These are phyloP conservation scores for Fusarium sp. DNA, from an alignment of 2,329 filamentous ascomycete genomes.

Conservation along the genomic window DNA sequence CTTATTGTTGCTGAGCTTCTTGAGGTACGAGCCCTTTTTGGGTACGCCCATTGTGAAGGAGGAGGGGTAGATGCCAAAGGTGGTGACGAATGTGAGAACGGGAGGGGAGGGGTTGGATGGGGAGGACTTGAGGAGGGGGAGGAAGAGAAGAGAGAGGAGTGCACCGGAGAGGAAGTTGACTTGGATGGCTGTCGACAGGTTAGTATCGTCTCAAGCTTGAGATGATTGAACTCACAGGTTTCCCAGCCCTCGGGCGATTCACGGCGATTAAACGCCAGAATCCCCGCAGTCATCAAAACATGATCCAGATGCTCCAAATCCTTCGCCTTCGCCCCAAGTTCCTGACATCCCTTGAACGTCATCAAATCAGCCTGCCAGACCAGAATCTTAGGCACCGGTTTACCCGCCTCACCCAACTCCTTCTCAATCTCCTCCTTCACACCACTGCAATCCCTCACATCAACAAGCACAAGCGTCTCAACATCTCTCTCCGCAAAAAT, in stretches of 20 bases:
- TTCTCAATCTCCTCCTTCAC: constrained; percentile 48
- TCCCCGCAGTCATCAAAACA: constrained; percentile 50
- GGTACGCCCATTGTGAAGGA: constrained; percentile 50
- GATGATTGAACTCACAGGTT: constrained; percentile 42
- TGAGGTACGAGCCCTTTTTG: constrained; percentile 47
- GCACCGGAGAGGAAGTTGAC: constrained; percentile 51
- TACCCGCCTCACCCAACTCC: constrained; percentile 40
- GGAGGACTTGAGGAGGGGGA: constrained; percentile 47
- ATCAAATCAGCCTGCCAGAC: constrained; percentile 51
- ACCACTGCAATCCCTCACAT: constrained; percentile 46
- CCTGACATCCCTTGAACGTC: constrained; percentile 48
- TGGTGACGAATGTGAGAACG: constrained; percentile 51
- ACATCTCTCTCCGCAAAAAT: constrained; percentile 48
- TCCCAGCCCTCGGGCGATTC: constrained; percentile 52
- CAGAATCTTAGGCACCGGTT: constrained; percentile 45
- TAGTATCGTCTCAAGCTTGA: background rate
- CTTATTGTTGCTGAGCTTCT: constrained; percentile 48
- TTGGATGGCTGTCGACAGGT: constrained; percentile 43
- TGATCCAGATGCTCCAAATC: constrained; percentile 47
- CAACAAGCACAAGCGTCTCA: constrained; percentile 49
- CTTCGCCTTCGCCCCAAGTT: constrained; percentile 42
- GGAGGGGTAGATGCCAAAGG: constrained; percentile 50
- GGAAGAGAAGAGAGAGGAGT: constrained; percentile 46
- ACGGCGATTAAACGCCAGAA: constrained; percentile 49
- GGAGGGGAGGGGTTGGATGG: constrained; percentile 46